Percentiles rank a stretch among this genome's conserved stretches.
phyloP scores from a whole-genome alignment of 148 eudicot genomes.

The Chenopodium album region DNA sequence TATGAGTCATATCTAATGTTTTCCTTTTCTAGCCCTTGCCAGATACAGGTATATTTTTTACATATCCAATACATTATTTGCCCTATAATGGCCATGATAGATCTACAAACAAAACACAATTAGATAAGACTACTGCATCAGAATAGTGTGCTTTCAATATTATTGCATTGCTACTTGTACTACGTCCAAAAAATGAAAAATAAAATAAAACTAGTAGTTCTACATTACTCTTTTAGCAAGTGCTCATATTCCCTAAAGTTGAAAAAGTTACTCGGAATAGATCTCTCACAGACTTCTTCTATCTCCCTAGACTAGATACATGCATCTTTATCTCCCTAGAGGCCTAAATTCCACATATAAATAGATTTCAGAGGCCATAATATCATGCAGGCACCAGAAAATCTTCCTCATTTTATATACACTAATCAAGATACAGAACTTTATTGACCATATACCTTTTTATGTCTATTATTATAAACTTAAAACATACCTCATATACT shows the following conservation, averaged over 20 bases:
- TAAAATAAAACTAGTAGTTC: no score
- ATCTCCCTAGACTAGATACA: neutral
- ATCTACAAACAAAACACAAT: neutral
- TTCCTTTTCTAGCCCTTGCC: neutral
- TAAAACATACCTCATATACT: constrained; percentile 70
- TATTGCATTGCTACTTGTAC: no score
- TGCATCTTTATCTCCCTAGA: neutral
- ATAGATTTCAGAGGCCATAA: neutral
- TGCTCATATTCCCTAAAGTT: neutral
- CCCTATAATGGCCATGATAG: neutral
- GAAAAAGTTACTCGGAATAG: neutral
- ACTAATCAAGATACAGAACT: neutral
- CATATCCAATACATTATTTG: neutral
- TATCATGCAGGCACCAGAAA: neutral
- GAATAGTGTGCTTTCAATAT: no score
- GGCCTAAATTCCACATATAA: neutral
- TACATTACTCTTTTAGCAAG: neutral
- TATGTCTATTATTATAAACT: neutral
- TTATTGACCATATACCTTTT: neutral
- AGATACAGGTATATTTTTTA: neutral
- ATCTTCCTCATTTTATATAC: neutral
- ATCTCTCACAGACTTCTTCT: neutral
- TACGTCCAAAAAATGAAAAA: no score
- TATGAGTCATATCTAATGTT: neutral
- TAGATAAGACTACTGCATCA: neutral